Base-by-base conservation (phyloP, 495 filamentous ascomycete genomes). In the Collariella sp. region DNA sequence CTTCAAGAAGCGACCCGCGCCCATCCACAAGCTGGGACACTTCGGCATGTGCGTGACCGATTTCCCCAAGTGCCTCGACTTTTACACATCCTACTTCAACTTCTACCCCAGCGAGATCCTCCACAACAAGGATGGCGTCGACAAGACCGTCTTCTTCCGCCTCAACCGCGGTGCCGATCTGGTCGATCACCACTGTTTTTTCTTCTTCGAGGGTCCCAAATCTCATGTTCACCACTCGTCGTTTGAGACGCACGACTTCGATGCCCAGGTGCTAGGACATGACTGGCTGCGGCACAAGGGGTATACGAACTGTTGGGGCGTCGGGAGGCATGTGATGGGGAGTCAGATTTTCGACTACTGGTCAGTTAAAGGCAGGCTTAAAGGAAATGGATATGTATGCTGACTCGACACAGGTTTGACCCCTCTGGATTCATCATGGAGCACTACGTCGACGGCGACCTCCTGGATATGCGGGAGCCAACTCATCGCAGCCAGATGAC, bases 211-310 rank as follows among this genome's bases (percentile, higher is more conserved):
- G 57, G 55, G 69, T 3, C 65, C 75, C 6, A 76, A 75, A 15
- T 67, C 70, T 15, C 81, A 85, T 61, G 81, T 89, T 2, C 86
- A 89, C 63, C 86, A 90, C 62, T 79, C 78, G 24, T 82, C 77
- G 3, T 90, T 84, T 53, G 86, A 90, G 66, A 84, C 87, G 7
- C 79, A 85, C 63, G 85, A 90, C 62, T 86, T 85, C 59, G 86
- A 90, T 57, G 80, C 82, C 0, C 85, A 89, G 70, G 71, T 83
- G 33, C 72, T 89, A 5, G 86, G 86, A 2, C 86, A 90, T 64
- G 76, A 86, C 46, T 87, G 82, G 80, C 73, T 90, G 7, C 72
- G 73, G 0, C 63, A 76, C 54, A 80, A 83, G 64, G 79, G 78
- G 1, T 86, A 86, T 62, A 72, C 76, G 53, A 79, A 78, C 54